phyloP scores from a whole-genome alignment of 306 rosid genomes.

The Castanea crenata region DNA sequence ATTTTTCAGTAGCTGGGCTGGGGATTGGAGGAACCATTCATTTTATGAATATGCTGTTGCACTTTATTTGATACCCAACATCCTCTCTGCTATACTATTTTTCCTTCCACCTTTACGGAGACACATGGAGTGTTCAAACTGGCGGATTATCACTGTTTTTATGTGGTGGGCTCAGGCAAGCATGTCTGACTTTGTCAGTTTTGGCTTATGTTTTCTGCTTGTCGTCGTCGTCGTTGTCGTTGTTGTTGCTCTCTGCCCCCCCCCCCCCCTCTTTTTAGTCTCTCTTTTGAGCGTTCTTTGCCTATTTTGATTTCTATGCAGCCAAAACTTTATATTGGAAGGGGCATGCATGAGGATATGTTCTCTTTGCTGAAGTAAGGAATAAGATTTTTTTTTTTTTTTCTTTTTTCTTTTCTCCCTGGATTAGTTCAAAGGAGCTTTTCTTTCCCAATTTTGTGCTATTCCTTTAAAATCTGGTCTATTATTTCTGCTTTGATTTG shows the following conservation, averaged over 20 bases:
- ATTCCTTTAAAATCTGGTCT: not conserved
- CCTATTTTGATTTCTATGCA: slow-evolving; percentile 45
- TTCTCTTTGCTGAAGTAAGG: slow-evolving; percentile 82
- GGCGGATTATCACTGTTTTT: slow-evolving; percentile 55
- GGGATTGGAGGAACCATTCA: slow-evolving; percentile 69
- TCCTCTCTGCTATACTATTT: slow-evolving; percentile 70
- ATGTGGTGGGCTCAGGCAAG: slow-evolving; percentile 99
- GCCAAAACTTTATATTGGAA: slow-evolving; percentile 89
- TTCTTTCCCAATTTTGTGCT: no score
- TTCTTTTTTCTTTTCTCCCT: slow-evolving; percentile 4
- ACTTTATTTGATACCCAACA: slow-evolving; percentile 72
- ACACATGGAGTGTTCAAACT: slow-evolving; percentile 74
- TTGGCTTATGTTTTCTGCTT: not conserved
- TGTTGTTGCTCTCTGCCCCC: no score
- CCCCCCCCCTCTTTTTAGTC: slow-evolving; percentile 4
- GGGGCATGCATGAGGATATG: slow-evolving; percentile 89
- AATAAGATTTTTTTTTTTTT: not conserved
- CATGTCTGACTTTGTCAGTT: slow-evolving; percentile 3
- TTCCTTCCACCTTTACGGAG: slow-evolving; percentile 86
- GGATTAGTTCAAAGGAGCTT: not conserved
- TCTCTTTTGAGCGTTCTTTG: slow-evolving; percentile 6
- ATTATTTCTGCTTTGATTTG: slow-evolving; percentile 5
- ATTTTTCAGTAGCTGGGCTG: slow-evolving; percentile 82
- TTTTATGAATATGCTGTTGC: slow-evolving; percentile 68
- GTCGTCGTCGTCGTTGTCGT: no score